phyloP scores from a whole-genome alignment of 2,329 filamentous ascomycete species.

The Hypocrella siamensis region DNA sequence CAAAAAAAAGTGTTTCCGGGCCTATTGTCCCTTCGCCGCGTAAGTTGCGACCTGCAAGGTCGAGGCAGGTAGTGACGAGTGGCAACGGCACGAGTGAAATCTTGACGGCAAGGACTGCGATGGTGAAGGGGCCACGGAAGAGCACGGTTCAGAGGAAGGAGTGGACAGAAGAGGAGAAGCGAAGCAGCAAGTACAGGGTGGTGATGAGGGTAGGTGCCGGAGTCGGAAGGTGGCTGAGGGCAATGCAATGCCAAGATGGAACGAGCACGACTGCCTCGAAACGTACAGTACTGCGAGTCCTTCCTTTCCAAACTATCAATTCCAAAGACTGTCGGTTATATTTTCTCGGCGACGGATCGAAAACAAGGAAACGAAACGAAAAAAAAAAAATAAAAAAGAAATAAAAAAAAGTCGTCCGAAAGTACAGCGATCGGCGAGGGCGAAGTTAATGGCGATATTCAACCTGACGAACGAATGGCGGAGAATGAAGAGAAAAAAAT shows the following conservation, averaged over 20 bases:
- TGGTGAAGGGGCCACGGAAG: neutral
- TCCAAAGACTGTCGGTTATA: no score
- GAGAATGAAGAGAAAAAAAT: slow-evolving; percentile 16
- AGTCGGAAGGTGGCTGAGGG: neutral
- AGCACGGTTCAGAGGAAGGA: no score
- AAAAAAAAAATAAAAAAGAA: neutral
- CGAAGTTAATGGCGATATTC: slow-evolving; percentile 10
- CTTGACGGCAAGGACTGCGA: neutral
- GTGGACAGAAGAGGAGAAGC: no score
- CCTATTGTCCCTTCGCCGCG: neutral
- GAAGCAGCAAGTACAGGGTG: slow-evolving; percentile 1
- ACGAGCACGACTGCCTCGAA: no score
- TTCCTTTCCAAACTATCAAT: no score
- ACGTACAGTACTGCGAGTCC: no score
- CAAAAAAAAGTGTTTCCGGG: neutral
- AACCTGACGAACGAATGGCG: slow-evolving; percentile 21
- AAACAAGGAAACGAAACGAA: neutral
- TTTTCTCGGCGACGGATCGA: neutral
- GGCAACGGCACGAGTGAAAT: neutral
- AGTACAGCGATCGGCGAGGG: slow-evolving; percentile 1
- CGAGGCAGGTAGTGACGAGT: slow-evolving; percentile 1
- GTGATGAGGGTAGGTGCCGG: neutral
- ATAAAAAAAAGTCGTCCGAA: slow-evolving; percentile 2
- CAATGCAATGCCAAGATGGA: neutral
- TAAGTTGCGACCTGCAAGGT: slow-evolving; percentile 3